Evolutionary conservation across 495 filamentous ascomycete genomes (phyloP).

Genomic region (Sabuloglossum arenarium): DNA sequence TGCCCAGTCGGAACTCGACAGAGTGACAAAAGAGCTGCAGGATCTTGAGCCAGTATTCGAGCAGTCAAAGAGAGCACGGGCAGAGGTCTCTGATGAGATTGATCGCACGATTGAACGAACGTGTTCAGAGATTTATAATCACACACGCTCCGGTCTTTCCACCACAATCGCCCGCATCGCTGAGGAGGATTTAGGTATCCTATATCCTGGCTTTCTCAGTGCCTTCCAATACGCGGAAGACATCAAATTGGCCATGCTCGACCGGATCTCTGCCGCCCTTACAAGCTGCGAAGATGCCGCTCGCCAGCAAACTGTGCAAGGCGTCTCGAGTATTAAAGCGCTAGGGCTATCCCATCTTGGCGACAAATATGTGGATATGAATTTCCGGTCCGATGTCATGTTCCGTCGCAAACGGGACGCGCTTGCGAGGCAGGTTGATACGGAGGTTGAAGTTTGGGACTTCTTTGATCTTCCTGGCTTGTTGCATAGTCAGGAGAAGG

Average conservation of each 20-base stretch:
- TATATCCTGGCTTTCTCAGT: conserved; percentile 66
- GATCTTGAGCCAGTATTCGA: conserved; percentile 74
- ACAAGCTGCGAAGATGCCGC: conserved; percentile 66
- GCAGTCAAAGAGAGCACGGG: conserved; percentile 57
- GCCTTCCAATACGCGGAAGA: conserved; percentile 90
- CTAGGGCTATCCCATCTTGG: conserved; percentile 79
- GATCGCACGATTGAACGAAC: conserved; percentile 68
- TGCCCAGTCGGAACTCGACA: conserved; percentile 65
- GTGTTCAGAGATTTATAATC: conserved; percentile 61
- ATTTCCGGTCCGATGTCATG: conserved; percentile 80
- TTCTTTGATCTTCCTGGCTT: conserved; percentile 75
- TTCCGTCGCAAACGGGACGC: conserved; percentile 64
- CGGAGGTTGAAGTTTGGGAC: conserved; percentile 73
- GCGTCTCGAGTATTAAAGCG: conserved; percentile 73
- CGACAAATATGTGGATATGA: conserved; percentile 60
- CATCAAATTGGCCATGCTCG: conserved; percentile 75
- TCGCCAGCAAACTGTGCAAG: conserved; percentile 49
- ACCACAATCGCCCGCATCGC: conserved; percentile 54
- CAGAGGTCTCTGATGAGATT: conserved; percentile 63
- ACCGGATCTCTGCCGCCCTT: conserved; percentile 62
- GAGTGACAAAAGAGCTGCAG: conserved; percentile 57
- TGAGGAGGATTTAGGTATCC: conserved; percentile 53
- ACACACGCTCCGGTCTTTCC: conserved; percentile 54
- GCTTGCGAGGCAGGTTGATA: conserved; percentile 62
- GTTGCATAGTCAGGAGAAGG: conserved; percentile 82